These are phyloP conservation scores for Flagelloscypha sp. DNA, from an alignment of 768 basidiomycete genomes.

Conservation along the genomic window DNA sequence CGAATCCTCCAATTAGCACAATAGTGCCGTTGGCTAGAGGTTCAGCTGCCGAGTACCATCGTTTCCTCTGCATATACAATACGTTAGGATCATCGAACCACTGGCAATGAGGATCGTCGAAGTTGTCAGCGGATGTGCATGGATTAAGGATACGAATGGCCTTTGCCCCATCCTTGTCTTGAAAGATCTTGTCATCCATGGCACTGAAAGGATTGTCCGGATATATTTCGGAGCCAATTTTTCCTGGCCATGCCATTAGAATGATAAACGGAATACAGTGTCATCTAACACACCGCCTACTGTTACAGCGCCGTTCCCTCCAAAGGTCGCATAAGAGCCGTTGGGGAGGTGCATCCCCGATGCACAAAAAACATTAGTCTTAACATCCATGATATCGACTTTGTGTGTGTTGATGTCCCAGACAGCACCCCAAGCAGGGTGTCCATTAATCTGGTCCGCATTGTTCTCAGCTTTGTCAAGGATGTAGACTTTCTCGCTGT, in stretches of 20 bases:
- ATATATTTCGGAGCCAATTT: slow-evolving; percentile 24
- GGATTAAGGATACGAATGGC: slow-evolving; percentile 53
- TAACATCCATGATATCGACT: slow-evolving; percentile 40
- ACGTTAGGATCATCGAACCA: slow-evolving; percentile 37
- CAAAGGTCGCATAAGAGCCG: slow-evolving; percentile 39
- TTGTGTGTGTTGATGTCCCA: slow-evolving; percentile 40
- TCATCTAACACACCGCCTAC: slow-evolving; percentile 40
- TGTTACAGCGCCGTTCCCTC: slow-evolving; percentile 46
- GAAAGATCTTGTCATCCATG: slow-evolving; percentile 35
- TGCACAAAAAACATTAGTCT: slow-evolving; percentile 46
- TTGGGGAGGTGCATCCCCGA: slow-evolving; percentile 50
- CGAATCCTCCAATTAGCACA: slow-evolving; percentile 49
- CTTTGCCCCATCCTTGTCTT: slow-evolving; percentile 51
- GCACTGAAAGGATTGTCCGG: slow-evolving; percentile 23
- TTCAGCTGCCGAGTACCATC: slow-evolving; percentile 47
- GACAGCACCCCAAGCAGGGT: slow-evolving; percentile 42
- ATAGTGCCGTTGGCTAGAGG: slow-evolving; percentile 47
- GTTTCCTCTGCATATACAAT: slow-evolving; percentile 35
- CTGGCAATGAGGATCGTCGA: slow-evolving; percentile 25
- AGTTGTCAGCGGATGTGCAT: slow-evolving; percentile 27
- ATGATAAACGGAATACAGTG: too few relatives aligned
- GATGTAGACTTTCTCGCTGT: slow-evolving; percentile 75
- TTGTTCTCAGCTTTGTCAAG: slow-evolving; percentile 65
- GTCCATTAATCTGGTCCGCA: slow-evolving; percentile 34
- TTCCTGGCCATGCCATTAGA: too few relatives aligned